Base-by-base conservation (phyloP, 2,329 filamentous ascomycete species). In the Atkinsonella hypoxylon region DNA sequence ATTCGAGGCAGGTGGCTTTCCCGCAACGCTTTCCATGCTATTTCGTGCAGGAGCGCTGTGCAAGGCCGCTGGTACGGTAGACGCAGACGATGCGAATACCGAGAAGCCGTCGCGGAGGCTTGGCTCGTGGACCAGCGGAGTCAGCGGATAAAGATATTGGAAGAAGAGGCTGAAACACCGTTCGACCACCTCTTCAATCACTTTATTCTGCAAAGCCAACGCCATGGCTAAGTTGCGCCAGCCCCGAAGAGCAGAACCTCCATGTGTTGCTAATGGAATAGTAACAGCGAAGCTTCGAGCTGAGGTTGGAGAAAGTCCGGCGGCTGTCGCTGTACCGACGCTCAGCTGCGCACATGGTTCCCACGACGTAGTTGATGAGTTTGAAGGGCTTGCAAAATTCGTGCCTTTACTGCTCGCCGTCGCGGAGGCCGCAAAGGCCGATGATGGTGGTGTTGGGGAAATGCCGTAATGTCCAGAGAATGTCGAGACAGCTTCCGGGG, bases 111-210 rank as follows among this genome's bases (percentile, higher is more conserved):
- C 58, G 13, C 68, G 63, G 6, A 71, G 58, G 56, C 63, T 70
- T 0, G 67, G 62, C 44, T 71, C 69, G 52, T 72, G 69, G 3
- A 71, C 63, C 41, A 71, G 53, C 2, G 68, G 69, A 17, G 64
- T 71, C 2, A 72, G 61, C 2, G 69, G 69, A 47, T 67, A 71
- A 2, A 72, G 66, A 46, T 70, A 70, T 48, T 70, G 61, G 32
- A 70, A 71, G 51, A 70, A 72, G 18, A 71, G 54, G 50, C 68
- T 61, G 32, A 71, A 61, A 47, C 67, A 71, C 26, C 60, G 58
- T 22, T 57, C 60, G 7, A 65, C 58, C 5, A 63, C 55, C 6
- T 53, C 53, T 26, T 65, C 58, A 9, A 64, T 50, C 45, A 56
- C 54, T 15, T 54, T 51, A 30, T 60, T 58, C 40, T 58, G 55